A percentile compares a stretch with the other conserved stretches of the same genome.
These are phyloP conservation scores for Isoetes taiwanensis DNA, from an alignment of 75 land plant genomes.

Conservation along the genomic window DNA sequence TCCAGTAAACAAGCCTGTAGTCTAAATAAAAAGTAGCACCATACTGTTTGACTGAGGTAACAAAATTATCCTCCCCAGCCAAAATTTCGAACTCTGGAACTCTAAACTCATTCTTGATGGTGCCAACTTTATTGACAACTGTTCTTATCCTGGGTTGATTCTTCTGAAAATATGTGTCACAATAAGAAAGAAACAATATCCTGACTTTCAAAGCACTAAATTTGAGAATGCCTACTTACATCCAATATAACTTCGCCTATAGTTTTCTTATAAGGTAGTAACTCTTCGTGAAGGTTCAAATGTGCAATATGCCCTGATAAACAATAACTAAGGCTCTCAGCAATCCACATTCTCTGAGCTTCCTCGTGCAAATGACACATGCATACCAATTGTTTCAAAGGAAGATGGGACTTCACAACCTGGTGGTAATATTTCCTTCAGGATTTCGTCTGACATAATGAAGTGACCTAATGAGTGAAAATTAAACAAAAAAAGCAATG, in stretches of 20 bases:
- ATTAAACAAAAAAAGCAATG: background rate
- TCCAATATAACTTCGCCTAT: constrained; percentile 87
- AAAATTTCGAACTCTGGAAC: constrained; percentile 87
- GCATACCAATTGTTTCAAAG: constrained; percentile 86
- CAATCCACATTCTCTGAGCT: background rate
- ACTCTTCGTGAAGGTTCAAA: constrained; percentile 61
- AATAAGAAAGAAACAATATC: background rate
- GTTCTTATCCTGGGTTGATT: constrained; percentile 80
- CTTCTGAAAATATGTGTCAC: constrained; percentile 40
- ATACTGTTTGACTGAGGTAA: constrained; percentile 95
- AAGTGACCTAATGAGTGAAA: background rate
- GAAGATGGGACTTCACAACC: constrained; percentile 81
- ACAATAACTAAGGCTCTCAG: background rate
- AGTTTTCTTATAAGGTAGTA: constrained; percentile 59
- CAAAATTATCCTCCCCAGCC: constrained; percentile 56
- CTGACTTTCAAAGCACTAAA: constrained; percentile 3
- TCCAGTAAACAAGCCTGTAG: constrained; percentile 88
- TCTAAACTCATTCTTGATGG: constrained; percentile 79
- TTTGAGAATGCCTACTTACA: constrained; percentile 34
- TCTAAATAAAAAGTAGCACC: constrained; percentile 85
- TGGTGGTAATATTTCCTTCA: constrained; percentile 74
- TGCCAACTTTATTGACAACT: constrained; percentile 72
- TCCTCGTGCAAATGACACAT: background rate
- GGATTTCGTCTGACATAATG: constrained; percentile 50
- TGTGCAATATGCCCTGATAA: constrained; percentile 99